Evolutionary conservation across 805 yeast species (phyloP).

Genomic region (Ogataea nitratoaversa): DNA sequence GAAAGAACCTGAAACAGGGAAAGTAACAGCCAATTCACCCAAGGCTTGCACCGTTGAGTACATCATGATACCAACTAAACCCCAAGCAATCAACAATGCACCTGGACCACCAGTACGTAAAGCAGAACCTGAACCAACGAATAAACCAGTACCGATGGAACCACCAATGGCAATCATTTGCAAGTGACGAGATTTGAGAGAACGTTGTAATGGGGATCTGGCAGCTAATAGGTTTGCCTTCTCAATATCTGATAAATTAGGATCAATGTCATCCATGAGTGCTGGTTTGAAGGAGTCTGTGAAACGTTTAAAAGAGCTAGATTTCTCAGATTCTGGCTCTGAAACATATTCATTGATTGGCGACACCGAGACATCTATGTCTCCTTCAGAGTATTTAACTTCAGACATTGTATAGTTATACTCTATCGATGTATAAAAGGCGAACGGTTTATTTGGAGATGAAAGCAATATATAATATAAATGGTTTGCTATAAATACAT

Average conservation of each 20-base stretch:
- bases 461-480: no score
- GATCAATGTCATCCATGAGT: constrained; percentile 34
- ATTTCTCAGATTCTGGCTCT: constrained; percentile 24
- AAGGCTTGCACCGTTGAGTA: constrained; percentile 61
- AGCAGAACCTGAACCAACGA: constrained; percentile 68
- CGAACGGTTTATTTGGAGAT: no score
- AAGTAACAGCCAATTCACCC: constrained; percentile 61
- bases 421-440: no score
- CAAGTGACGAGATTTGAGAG: constrained; percentile 60
- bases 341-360: neutral
- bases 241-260: constrained; percentile 34
- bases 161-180: constrained; percentile 85
- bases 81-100: constrained; percentile 57
- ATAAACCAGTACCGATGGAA: constrained; percentile 78
- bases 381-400: neutral
- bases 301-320: constrained; percentile 8
- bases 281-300: constrained; percentile 20
- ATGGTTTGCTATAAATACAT: no score
- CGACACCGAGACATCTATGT: neutral
- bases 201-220: constrained; percentile 41
- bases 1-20: constrained; percentile 62
- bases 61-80: constrained; percentile 55
- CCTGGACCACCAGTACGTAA: constrained; percentile 72
- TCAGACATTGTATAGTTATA: neutral
- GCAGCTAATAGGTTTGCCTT: constrained; percentile 39